A percentile compares a stretch with the other conserved stretches of the same genome.
Conservation (phyloP, 805 yeast species). For the Monosporozyma yasuniensis region DNA sequence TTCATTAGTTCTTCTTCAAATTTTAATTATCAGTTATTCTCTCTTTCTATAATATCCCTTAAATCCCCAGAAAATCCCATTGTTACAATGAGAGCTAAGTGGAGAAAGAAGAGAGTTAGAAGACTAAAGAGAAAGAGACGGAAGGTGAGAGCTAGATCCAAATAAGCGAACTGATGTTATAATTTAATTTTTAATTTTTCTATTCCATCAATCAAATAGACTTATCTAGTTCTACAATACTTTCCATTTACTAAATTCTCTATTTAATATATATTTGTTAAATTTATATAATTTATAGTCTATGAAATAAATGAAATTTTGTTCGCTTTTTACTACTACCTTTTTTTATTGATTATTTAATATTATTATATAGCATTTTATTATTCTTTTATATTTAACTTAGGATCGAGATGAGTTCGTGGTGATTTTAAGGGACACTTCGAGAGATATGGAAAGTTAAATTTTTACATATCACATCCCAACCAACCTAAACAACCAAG, state of each 20-base stretch:
- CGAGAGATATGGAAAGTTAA: neutral
- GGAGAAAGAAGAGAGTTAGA: slow-evolving; percentile 99
- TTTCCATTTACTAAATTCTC: slow-evolving; percentile 3
- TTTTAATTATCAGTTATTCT: neutral
- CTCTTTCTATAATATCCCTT: no score
- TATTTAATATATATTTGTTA: slow-evolving; percentile 1
- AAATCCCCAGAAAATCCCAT: slow-evolving; percentile 3
- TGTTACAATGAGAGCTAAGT: slow-evolving; percentile 79
- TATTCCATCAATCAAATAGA: neutral
- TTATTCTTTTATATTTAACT: neutral
- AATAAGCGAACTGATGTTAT: slow-evolving; percentile 50
- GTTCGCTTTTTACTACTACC: slow-evolving; percentile 2
- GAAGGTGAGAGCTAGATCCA: slow-evolving; percentile 99
- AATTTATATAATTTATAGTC: slow-evolving; percentile 5
- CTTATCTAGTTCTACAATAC: slow-evolving; percentile 5
- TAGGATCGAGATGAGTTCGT: neutral
- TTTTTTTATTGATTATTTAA: neutral
- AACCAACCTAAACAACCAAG: neutral
- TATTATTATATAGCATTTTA: neutral
- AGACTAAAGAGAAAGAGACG: slow-evolving; percentile 99
- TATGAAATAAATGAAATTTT: slow-evolving; percentile 3
- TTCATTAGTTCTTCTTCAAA: neutral
- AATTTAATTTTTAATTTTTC: neutral
- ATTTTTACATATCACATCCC: neutral
- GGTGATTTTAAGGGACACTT: neutral